A percentile compares a stretch with the other conserved stretches of the same genome.
Conservation (phyloP, 176 grass and related monocot genomes). For the Paspalum vaginatum region DNA sequence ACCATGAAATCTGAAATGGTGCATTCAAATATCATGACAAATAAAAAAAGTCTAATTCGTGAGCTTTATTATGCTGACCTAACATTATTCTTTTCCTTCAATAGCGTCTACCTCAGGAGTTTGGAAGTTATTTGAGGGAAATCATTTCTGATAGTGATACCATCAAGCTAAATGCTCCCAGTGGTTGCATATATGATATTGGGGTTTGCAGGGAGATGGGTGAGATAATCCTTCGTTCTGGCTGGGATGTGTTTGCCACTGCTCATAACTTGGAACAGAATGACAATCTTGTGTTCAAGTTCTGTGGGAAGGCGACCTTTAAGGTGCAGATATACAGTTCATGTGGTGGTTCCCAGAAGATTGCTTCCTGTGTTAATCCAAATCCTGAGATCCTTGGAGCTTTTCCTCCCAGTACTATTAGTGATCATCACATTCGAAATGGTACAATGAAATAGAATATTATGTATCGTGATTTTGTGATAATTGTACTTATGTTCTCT, state of each 20-base stretch:
- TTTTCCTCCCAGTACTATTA: neutral
- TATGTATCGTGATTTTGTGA: neutral
- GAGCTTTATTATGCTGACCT: neutral
- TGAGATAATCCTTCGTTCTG: conserved; percentile 24
- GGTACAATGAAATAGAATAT: neutral
- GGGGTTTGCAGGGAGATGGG: neutral
- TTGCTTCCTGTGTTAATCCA: neutral
- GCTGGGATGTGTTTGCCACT: conserved; percentile 38
- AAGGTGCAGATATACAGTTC: conserved; percentile 26
- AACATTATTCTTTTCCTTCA: neutral
- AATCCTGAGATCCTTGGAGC: neutral
- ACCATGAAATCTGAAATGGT: neutral
- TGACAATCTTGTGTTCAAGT: conserved; percentile 39
- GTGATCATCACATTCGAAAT: neutral
- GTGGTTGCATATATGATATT: conserved; percentile 30
- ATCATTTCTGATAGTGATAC: neutral
- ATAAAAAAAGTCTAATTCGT: neutral
- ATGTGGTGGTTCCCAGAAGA: neutral
- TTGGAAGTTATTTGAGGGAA: neutral
- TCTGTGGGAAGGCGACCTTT: conserved; percentile 25
- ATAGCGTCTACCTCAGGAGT: neutral
- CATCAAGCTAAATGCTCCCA: conserved; percentile 28
- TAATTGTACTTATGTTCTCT: neutral
- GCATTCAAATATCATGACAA: neutral
- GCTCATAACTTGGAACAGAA: conserved; percentile 22